These are phyloP conservation scores for Leonotis leonurus DNA, from an alignment of 257 asterid species.

Conservation along the genomic window DNA sequence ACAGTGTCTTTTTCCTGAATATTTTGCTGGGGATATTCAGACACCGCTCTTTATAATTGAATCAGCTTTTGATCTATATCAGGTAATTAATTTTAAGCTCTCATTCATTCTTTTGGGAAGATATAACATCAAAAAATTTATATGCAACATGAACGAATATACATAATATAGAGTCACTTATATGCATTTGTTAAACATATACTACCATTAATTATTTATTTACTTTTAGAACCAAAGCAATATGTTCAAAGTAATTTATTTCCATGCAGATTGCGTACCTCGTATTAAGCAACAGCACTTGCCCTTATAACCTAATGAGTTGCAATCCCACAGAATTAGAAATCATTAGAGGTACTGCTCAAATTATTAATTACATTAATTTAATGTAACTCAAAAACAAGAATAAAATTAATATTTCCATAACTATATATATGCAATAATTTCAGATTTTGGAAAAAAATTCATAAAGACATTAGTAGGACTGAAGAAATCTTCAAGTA, in stretches of 20 bases:
- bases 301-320: background rate
- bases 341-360: conserved; percentile 9
- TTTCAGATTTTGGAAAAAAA: background rate
- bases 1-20: conserved; percentile 27
- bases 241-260: too few species aligned
- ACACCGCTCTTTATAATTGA: conserved; percentile 21
- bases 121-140: background rate
- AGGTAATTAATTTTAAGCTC: too few species aligned
- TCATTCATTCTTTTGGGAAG: background rate
- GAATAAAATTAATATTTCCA: background rate
- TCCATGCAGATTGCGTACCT: background rate
- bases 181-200: background rate
- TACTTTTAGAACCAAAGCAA: too few species aligned
- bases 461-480: background rate
- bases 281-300: background rate
- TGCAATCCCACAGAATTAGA: conserved; percentile 13
- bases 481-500: background rate
- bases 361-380: background rate
- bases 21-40: conserved; percentile 3
- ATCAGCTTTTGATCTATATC: conserved; percentile 17
- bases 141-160: too few species aligned
- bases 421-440: background rate
- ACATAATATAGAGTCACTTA: background rate
- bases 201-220: background rate
- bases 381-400: too few species aligned